phyloP scores from a whole-genome alignment of 108 stramenopile genomes.

The Cyclotella kingstonii region DNA sequence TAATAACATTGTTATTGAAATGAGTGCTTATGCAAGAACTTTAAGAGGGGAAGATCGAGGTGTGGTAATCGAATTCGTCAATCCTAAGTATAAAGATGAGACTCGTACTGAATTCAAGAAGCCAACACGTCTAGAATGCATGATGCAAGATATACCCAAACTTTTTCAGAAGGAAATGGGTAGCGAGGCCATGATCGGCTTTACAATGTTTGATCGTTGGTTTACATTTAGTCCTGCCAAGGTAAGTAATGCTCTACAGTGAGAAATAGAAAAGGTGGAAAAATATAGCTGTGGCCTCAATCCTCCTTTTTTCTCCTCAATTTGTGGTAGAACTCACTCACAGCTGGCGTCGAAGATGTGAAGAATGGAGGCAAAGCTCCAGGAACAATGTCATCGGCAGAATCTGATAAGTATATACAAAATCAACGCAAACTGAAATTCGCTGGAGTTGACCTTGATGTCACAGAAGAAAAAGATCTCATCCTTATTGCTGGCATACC shows the following conservation, averaged over 20 bases:
- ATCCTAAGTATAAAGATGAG: slow-evolving; percentile 98
- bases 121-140: slow-evolving; percentile 92
- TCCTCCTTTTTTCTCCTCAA: neutral
- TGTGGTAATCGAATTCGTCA: slow-evolving; percentile 95
- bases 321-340: slow-evolving; percentile 71
- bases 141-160: slow-evolving; percentile 98
- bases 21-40: slow-evolving; percentile 77
- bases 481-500: slow-evolving; percentile 77
- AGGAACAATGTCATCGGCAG: slow-evolving; percentile 85
- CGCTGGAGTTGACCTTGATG: slow-evolving; percentile 67
- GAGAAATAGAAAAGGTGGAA: no score
- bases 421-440: slow-evolving; percentile 82
- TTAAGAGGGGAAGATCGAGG: slow-evolving; percentile 73
- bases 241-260: slow-evolving; percentile 24
- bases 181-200: slow-evolving; percentile 88
- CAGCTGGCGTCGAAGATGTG: slow-evolving; percentile 83
- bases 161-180: slow-evolving; percentile 91
- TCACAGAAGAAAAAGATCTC: slow-evolving; percentile 63
- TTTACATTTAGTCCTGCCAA: slow-evolving; percentile 96
- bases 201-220: slow-evolving; percentile 95
- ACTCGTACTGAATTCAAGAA: slow-evolving; percentile 96
- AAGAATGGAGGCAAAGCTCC: slow-evolving; percentile 75
- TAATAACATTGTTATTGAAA: slow-evolving; percentile 92
- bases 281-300: no score
- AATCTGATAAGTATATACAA: slow-evolving; percentile 86